Evolutionary conservation across 2,329 filamentous ascomycete species (phyloP), one percentile per base, ranked within the genome.

Genomic region (Knufia fluminis): DNA sequence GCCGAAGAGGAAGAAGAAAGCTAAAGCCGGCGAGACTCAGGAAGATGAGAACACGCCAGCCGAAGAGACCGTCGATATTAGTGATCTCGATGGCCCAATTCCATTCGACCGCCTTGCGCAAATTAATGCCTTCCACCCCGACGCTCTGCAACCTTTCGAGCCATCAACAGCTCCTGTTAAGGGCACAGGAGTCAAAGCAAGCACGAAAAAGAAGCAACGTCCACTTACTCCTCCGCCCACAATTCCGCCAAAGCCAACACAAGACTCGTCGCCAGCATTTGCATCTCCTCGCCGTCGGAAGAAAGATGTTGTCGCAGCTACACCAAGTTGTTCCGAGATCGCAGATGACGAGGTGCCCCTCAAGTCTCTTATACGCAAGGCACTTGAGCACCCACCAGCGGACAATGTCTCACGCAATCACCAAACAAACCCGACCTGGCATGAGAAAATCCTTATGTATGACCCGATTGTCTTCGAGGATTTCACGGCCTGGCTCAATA

Each of bases 401-500:
- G 20, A 49, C 14, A 33, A 62, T 52, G 22, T 50, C 58, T 64
- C 9, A 69, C 71, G 2, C 65, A 66, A 64, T 7, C 62, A 74
- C 50, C 62, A 64, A 4, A 63, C 60, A 4, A 61, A 63, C 2
- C 74, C 73, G 2, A 88, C 79, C 1, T 97, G 90, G 86, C 76
- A 94, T 59, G 88, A 97, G 66, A 94, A 89, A 68, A 96, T 98
- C 41, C 72, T 97, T 4, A 79, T 97, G 63, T 97, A 94, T 63
- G 90, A 97, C 60, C 88, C 91, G 0, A 84, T 98, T 38, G 75
- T 92, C 1, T 67, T 96, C 0, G 91, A 97, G 66, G 89, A 96
- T 56, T 71, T 98, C 12, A 78, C 90, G 0, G 68, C 71, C 0
- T 97, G 89, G 85, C 68, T 97, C 14, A 96, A 95, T 58, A 75